Evolutionary conservation across 176 grass and related monocot species (phyloP).

Genomic region (Coix lacrymajobi): DNA sequence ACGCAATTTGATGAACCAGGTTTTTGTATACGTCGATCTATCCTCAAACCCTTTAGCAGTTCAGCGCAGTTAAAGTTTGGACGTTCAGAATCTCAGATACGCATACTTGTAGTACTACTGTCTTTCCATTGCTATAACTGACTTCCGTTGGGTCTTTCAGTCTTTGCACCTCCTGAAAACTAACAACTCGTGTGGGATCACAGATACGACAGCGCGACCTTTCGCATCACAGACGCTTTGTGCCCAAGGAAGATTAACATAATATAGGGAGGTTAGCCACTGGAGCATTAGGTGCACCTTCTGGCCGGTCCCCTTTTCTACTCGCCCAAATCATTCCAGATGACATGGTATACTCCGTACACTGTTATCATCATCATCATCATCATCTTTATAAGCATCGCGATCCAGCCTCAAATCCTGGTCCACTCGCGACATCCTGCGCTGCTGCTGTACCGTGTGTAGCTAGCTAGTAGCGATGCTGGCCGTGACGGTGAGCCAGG

Average conservation of each 20-base stretch:
- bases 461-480: not conserved
- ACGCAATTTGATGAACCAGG: not conserved
- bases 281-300: slow-evolving; percentile 27
- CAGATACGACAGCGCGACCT: not conserved
- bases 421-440: not conserved
- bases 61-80: not conserved
- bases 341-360: not conserved
- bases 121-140: too few species aligned
- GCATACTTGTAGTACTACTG: too few species aligned
- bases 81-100: not conserved
- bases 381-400: slow-evolving; percentile 28
- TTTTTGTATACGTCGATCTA: too few species aligned
- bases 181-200: not conserved
- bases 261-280: not conserved
- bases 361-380: not conserved
- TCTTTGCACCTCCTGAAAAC: not conserved
- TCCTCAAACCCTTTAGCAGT: too few species aligned
- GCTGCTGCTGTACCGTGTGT: not conserved
- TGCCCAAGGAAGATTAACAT: slow-evolving; percentile 21
- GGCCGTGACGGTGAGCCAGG: slow-evolving; percentile 33
- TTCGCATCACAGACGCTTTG: slow-evolving; percentile 31
- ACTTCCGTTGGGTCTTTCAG: not conserved
- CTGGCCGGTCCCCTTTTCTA: not conserved
- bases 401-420: not conserved
- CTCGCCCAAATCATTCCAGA: not conserved